Evolutionary conservation across 345 rosid genomes (phyloP).

Genomic region (Acer campestre): DNA sequence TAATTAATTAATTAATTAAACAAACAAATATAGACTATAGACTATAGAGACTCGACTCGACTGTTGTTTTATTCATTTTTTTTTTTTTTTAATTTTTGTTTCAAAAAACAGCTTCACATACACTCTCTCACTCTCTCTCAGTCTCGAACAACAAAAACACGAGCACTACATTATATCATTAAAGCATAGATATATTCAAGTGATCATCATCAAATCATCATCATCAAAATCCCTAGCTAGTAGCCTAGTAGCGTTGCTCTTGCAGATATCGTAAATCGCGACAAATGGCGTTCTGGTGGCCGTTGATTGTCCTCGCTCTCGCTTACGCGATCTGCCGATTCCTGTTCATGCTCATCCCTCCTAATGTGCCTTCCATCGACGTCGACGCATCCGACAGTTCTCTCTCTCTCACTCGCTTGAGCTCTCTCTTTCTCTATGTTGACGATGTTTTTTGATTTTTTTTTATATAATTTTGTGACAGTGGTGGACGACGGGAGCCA

Average conservation of each 20-base stretch:
- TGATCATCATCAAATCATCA: neutral
- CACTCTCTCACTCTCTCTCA: neutral
- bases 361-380: constrained; percentile 89
- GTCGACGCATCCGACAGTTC: constrained; percentile 94
- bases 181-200: too few species aligned
- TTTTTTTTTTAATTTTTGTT: neutral
- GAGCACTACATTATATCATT: neutral
- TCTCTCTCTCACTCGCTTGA: neutral
- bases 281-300: constrained; percentile 92
- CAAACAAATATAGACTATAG: too few species aligned
- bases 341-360: constrained; percentile 86
- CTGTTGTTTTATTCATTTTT: neutral
- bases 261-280: neutral
- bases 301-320: constrained; percentile 72
- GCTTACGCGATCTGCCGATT: constrained; percentile 94
- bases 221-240: neutral
- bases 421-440: neutral
- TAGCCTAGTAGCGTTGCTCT: neutral
- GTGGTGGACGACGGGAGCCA: constrained; percentile 83
- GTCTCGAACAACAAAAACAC: neutral
- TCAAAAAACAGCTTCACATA: neutral
- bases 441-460: neutral
- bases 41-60: neutral
- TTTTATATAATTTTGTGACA: constrained; percentile 27
- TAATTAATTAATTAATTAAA: too few species aligned